Conservation (phyloP, 2,329 filamentous ascomycete genomes). For the Fusarium nurragi region DNA sequence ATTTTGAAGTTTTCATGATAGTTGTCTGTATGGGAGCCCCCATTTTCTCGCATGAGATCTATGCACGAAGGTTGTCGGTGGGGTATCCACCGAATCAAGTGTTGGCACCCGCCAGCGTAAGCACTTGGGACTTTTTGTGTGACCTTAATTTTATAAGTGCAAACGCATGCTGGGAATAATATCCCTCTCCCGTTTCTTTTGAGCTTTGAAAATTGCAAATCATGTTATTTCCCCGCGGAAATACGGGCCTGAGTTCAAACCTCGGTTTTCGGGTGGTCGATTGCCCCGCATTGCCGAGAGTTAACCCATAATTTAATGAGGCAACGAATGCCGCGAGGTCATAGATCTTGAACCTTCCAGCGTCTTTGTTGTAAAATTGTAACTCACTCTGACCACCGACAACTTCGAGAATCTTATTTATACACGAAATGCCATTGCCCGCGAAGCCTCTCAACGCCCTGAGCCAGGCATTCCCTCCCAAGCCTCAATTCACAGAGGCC, state of each 20-base stretch:
- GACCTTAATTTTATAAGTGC: conserved; percentile 1
- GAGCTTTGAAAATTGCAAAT: neutral
- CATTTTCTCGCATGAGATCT: neutral
- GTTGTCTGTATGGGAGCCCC: neutral
- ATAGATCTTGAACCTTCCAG: neutral
- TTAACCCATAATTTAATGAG: conserved; percentile 9
- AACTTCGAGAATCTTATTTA: neutral
- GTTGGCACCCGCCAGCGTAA: conserved; percentile 2
- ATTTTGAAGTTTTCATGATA: too few species aligned
- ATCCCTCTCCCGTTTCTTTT: neutral
- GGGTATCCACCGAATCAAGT: neutral
- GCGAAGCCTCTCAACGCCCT: conserved; percentile 26
- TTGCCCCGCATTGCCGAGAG: conserved; percentile 30
- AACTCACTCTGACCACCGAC: neutral
- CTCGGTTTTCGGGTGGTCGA: conserved; percentile 10
- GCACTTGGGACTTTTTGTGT: conserved; percentile 12
- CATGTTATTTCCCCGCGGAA: neutral
- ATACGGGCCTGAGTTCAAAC: too few species aligned
- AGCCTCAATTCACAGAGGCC: conserved; percentile 51
- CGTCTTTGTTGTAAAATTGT: neutral
- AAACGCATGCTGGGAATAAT: neutral
- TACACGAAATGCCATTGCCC: conserved; percentile 7
- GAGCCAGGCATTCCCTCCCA: conserved; percentile 38
- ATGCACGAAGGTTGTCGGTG: neutral
- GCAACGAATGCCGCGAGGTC: neutral